A percentile compares a stretch with the other conserved stretches of the same genome.
These are phyloP conservation scores for Calophaca sinica DNA, from an alignment of 306 rosid genomes.

Conservation along the genomic window DNA sequence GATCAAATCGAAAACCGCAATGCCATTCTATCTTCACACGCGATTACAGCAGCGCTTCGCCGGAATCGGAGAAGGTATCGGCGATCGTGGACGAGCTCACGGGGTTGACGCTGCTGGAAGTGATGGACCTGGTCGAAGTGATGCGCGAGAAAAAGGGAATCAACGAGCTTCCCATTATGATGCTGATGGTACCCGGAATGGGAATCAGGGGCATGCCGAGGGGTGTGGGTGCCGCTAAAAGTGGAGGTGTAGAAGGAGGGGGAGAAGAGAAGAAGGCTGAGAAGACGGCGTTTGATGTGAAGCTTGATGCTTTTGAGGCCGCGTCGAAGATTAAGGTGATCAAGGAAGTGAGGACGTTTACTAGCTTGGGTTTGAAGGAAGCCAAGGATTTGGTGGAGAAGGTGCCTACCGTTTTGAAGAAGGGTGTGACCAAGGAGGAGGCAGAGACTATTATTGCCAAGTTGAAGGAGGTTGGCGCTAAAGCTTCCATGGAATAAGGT, in stretches of 20 bases:
- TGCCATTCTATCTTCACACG: constrained; percentile 20
- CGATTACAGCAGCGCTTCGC: constrained; percentile 48
- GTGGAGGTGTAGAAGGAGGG: constrained; percentile 15
- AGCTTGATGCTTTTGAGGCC: constrained; percentile 85
- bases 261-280: constrained; percentile 65
- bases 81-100: constrained; percentile 74
- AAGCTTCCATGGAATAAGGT: constrained; percentile 90
- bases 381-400: constrained; percentile 98
- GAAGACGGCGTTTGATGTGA: constrained; percentile 85
- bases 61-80: constrained; percentile 56
- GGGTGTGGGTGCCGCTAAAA: constrained; percentile 58
- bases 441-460: constrained; percentile 80
- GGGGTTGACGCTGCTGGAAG: constrained; percentile 73
- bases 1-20: not conserved
- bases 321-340: constrained; percentile 86
- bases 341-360: constrained; percentile 89
- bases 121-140: constrained; percentile 77
- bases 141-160: constrained; percentile 73
- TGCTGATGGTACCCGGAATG: constrained; percentile 89
- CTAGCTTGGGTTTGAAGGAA: constrained; percentile 94
- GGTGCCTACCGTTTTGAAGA: constrained; percentile 85
- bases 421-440: constrained; percentile 89
- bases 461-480: constrained; percentile 92
- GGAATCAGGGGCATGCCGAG: constrained; percentile 56
- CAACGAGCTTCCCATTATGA: constrained; percentile 80